Conservation (phyloP, 1,284 basidiomycete species). For the Boletus sp. region DNA sequence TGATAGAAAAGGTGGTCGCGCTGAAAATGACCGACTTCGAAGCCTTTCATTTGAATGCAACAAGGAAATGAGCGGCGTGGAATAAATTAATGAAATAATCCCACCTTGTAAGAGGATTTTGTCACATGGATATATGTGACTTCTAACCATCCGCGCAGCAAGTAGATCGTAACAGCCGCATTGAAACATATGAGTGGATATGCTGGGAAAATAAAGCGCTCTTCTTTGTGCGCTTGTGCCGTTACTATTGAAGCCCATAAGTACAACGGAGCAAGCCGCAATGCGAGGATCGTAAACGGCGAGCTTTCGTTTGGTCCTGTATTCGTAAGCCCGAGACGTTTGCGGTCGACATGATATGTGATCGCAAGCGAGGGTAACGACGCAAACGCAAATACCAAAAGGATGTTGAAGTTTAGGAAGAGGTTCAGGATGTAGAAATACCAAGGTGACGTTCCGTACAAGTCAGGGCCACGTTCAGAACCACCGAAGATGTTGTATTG, state of each 20-base stretch:
- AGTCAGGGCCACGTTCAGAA: slow-evolving; percentile 73
- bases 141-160: slow-evolving; percentile 85
- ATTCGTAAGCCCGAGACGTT: slow-evolving; percentile 68
- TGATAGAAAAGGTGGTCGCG: slow-evolving; percentile 66
- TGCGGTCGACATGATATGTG: slow-evolving; percentile 73
- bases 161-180: slow-evolving; percentile 81
- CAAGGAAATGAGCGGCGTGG: slow-evolving; percentile 7
- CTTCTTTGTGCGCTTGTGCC: slow-evolving; percentile 92
- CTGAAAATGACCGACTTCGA: slow-evolving; percentile 75
- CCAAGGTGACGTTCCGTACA: slow-evolving; percentile 92
- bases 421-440: slow-evolving; percentile 85
- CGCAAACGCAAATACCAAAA: slow-evolving; percentile 75
- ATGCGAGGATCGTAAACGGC: slow-evolving; percentile 69
- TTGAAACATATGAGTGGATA: slow-evolving; percentile 94
- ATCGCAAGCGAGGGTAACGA: slow-evolving; percentile 79
- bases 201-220: slow-evolving; percentile 95
- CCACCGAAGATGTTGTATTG: slow-evolving; percentile 90
- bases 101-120: slow-evolving; percentile 78
- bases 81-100: slow-evolving; percentile 21
- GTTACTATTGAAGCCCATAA: slow-evolving; percentile 83
- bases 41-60: slow-evolving; percentile 49
- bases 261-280: slow-evolving; percentile 84
- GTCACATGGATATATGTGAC: slow-evolving; percentile 68
- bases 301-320: slow-evolving; percentile 61
- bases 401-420: slow-evolving; percentile 89